Evolutionary conservation across 192 early-diverging fungal genomes (phyloP), one percentile per base, ranked within the genome.

Genomic region (Backusella parvicylindrica): DNA sequence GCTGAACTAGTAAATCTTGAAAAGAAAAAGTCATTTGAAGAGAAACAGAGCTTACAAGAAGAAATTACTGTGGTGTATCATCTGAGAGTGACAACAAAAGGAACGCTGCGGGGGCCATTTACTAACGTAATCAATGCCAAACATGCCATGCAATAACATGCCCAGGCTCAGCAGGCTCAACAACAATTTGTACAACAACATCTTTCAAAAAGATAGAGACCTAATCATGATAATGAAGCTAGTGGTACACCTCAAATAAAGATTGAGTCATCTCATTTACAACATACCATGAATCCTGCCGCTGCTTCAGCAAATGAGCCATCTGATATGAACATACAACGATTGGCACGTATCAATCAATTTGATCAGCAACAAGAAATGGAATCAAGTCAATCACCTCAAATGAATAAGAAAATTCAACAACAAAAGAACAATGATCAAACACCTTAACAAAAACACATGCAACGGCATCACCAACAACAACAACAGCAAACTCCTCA

Each of bases 281-380:
- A 64, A 11, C 23, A 67, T 40, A 49, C 67, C 3, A 36, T 23
- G 16, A 36, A 64, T 21, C 72, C 47, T 7, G 72, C 75, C 75
- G 75, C 79, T 0, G n/a, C n/a, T n/a, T n/a, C n/a, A n/a, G 79
- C 77, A 33, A 83, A 83, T 32, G 75, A 69, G 8, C 72, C 76
- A 18, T 70, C 76, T 5, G 70, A 72, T 11, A 66, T 70, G 63
- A 18, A 63, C 1, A 71, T 72, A 32, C 68, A 74, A 26, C 63
- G 38, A 21, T 2, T 56, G 6, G 36, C 31, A 4, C 33, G 66
- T 36, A 56, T 7, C 73, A 77, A 79, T 2, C 60, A 64, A 13
- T 23, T 37, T 30, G 73, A 53, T 41, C 71, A 81, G 23, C 36
- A 53, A 23, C 13, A 35, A 38, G 70, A 30, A 11, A 40, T 67